Base-by-base conservation (phyloP, 345 rosid genomes). In the Iberis pinnata region DNA sequence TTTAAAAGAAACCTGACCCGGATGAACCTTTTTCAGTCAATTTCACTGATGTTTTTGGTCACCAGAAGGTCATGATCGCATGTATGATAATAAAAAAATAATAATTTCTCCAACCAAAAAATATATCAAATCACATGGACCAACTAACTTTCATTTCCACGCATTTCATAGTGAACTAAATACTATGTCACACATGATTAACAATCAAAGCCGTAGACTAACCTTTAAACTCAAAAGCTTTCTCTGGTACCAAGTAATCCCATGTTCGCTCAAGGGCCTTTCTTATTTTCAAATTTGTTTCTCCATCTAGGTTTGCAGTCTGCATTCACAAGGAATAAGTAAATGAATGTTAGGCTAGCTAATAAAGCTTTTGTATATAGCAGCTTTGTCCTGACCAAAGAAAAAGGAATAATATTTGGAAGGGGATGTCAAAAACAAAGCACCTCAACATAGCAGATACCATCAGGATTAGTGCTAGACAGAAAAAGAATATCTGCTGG, bases 221-320 rank as follows among this genome's bases (percentile, higher is more conserved):
- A 93, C 99, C 97, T 86, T 79, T 86, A 58, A 93, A 88, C 65
- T 88, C 97, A 53, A 55, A 70, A 22, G 92, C 92, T 65, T 83
- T 88, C 60, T 93, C 99, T 39, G 99, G 86, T 56, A 81, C 71
- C 59, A 78, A 39, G 77, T 78, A 93, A 86, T 93, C 99, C 99
- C 99, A 86, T 18, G 99, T 93, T 78, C 78, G 79, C 68, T 88
- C 99, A 56, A 88, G 76, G 11, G 92, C 99, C 77, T 93, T 93
- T 73, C 99, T 78, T 51, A 93, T 93, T 80, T 93, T 93, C 67
- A 93, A 76, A 78, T 93, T 93, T 58, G 99, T 93, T 80, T 93
- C 99, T 18, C 99, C 99, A 47, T 93, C 99, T 68, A 93, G 82
- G 68, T 93, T 93, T 70, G 99, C 88, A 56, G 99, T 88, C 99